These are phyloP conservation scores for Ziziphus jujuba DNA, from an alignment of 306 rosid genomes.

Conservation along the genomic window DNA sequence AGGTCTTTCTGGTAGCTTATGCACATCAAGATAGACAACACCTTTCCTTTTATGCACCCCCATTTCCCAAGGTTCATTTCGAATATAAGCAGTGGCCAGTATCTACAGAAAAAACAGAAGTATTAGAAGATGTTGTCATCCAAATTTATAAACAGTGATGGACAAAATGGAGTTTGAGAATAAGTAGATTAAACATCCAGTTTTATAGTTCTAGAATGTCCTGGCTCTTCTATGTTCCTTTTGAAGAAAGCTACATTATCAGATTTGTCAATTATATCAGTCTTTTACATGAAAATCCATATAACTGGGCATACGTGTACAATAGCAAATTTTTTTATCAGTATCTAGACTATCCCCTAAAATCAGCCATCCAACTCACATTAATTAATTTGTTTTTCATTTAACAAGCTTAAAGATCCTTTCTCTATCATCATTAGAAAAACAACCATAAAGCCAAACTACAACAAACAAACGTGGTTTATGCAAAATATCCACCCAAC, in stretches of 20 bases:
- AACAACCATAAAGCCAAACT: neutral
- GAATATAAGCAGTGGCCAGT: constrained; percentile 81
- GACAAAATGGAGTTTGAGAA: neutral
- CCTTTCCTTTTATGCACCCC: constrained; percentile 98
- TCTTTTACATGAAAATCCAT: neutral
- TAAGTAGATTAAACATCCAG: neutral
- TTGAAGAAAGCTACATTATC: neutral
- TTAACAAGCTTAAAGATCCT: neutral
- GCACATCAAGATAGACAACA: constrained; percentile 95
- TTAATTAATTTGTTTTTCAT: neutral
- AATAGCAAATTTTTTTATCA: neutral
- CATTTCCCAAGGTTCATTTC: constrained; percentile 98
- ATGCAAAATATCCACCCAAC: neutral
- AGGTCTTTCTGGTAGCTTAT: constrained; percentile 87
- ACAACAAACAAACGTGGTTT: neutral
- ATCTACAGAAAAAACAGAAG: constrained; percentile 47
- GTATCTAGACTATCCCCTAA: neutral
- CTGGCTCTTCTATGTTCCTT: neutral
- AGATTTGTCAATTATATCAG: neutral
- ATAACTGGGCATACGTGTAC: neutral
- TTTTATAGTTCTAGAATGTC: neutral
- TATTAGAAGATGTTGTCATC: neutral
- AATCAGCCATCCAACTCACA: neutral
- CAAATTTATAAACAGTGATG: neutral
- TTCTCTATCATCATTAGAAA: neutral